Conservation (phyloP, 2,329 filamentous ascomycete species). For the Meredithiella fracta region DNA sequence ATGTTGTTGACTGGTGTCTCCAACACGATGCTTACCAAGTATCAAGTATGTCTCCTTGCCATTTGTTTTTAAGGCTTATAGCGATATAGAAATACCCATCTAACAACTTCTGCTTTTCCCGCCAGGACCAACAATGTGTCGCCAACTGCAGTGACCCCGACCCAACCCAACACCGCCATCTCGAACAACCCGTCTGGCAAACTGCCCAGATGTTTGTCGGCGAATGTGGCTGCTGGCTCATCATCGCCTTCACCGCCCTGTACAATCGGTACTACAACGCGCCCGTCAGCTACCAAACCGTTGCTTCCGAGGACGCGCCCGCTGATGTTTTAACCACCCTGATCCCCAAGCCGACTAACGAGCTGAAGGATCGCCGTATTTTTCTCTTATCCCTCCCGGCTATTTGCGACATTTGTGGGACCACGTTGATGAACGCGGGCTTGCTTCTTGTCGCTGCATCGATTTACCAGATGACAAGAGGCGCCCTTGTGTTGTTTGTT, state of each 20-base stretch:
- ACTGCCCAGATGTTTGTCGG: slow-evolving; percentile 97
- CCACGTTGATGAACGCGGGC: slow-evolving; percentile 93
- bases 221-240: slow-evolving; percentile 90
- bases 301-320: slow-evolving; percentile 26
- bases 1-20: slow-evolving; percentile 93
- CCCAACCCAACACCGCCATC: slow-evolving; percentile 49
- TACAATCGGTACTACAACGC: slow-evolving; percentile 38
- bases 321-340: slow-evolving; percentile 23
- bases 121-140: slow-evolving; percentile 88
- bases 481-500: slow-evolving; percentile 87
- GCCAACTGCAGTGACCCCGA: slow-evolving; percentile 64
- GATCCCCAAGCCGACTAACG: slow-evolving; percentile 34
- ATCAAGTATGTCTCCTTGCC: slow-evolving; percentile 52
- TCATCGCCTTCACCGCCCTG: slow-evolving; percentile 54
- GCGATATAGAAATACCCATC: background rate
- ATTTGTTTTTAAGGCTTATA: background rate
- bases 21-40: slow-evolving; percentile 94
- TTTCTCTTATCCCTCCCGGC: slow-evolving; percentile 68
- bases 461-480: slow-evolving; percentile 97
- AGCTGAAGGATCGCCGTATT: slow-evolving; percentile 55
- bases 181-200: slow-evolving; percentile 92
- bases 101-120: background rate
- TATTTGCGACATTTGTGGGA: slow-evolving; percentile 85
- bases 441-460: slow-evolving; percentile 85
- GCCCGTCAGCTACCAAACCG: slow-evolving; percentile 47